phyloP scores from a whole-genome alignment of 2,329 filamentous ascomycete species.

The Fusarium guadeloupense region DNA sequence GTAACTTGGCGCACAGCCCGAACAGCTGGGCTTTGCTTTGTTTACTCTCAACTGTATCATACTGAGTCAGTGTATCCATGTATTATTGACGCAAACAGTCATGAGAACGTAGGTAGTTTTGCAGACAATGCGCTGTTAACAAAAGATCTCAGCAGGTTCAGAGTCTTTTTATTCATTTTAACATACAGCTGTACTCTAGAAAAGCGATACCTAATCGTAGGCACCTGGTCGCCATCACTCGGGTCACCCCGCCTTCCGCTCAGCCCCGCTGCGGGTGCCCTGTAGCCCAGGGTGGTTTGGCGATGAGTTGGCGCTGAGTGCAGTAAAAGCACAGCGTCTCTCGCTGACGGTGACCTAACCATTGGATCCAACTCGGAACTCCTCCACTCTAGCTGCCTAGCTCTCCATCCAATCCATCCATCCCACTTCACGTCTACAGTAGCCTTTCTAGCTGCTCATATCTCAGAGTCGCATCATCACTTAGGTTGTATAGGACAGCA shows the following conservation, averaged over 20 bases:
- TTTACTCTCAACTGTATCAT: constrained; percentile 1
- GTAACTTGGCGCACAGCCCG: constrained; percentile 6
- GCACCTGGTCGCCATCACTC: not conserved
- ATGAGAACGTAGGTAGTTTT: no score
- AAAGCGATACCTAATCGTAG: not conserved
- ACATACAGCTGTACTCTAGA: not conserved
- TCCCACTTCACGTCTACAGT: constrained; percentile 24
- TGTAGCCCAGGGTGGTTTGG: constrained; percentile 4
- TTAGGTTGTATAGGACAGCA: constrained; percentile 6
- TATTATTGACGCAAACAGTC: not conserved
- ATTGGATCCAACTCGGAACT: no score
- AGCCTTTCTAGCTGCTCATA: constrained; percentile 7
- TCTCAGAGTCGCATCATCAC: constrained; percentile 34
- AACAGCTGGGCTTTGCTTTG: constrained; percentile 2
- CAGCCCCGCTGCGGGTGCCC: constrained; percentile 6
- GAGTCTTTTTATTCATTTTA: not conserved
- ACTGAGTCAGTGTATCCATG: not conserved
- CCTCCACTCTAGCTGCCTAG: constrained; percentile 25
- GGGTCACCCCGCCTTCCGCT: constrained; percentile 5
- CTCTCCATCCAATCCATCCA: no score
- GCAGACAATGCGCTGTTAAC: no score
- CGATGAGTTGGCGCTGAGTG: not conserved
- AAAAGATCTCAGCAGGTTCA: no score
- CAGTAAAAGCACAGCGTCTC: not conserved
- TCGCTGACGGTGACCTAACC: constrained; percentile 12